Evolutionary conservation across 495 filamentous ascomycete species (phyloP), one percentile per base, ranked within the genome.

Genomic region (Trichocladium uniseriatum): DNA sequence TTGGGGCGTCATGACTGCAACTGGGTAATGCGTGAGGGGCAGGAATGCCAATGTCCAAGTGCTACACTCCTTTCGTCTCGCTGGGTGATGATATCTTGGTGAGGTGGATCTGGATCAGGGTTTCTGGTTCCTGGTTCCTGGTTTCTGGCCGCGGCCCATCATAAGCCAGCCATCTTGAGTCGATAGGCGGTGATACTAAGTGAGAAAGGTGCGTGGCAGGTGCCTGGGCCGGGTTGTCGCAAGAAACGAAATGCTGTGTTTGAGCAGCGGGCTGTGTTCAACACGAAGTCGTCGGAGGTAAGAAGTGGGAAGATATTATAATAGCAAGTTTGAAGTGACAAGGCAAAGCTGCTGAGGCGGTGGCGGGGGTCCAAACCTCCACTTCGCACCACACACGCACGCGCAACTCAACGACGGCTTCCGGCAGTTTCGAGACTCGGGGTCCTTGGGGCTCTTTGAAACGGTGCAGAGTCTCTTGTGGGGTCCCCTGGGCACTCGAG

Each of bases 1-100:
- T 5, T 47, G 48, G 22, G 56, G 52, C 50, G 60, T 60, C 5
- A 37, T 54, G 41, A 16, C 16, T 7, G 27, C 5, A 29, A 38
- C 10, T 4, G 20, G 5, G 20, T 13, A 15, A 43, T 22, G 20
- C 3, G 32, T 6, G 45, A 15, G 36, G 15, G n/a, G 34, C 13
- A 16, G 13, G 18, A 4, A 16, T 14, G n/a, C 43, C 24, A 8
- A 27, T 8, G 8, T 8, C 24, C 24, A 27, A 3, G 24, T 8
- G 8, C 24, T 27, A 8, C 24, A 8, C 24, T 27, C 24, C 24
- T 27, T 8, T 3, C 24, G 3, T 3, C 24, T 27, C 24, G 24
- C 24, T 27, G 24, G 3, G 24, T 27, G 24, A 27, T n/a, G n/a
- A n/a, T n/a, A n/a, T n/a, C n/a, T n/a, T n/a, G n/a, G n/a, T n/a